Evolutionary conservation across 495 filamentous ascomycete genomes (phyloP).

Genomic region (Neurospora sp.): DNA sequence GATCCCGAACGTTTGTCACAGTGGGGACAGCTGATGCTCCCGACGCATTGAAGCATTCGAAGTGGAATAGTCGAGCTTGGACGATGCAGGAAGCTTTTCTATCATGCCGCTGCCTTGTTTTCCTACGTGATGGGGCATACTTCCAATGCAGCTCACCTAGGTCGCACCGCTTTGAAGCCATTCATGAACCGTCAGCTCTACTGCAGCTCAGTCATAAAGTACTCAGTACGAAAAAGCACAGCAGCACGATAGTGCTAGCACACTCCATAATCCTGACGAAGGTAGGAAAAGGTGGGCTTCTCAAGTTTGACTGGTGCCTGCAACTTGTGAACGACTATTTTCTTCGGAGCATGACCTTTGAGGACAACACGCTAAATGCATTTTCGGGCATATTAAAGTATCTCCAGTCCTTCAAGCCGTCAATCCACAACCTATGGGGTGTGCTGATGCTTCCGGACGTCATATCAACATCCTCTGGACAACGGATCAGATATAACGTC

Average conservation of each 20-base stretch:
- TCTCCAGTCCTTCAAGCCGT: not conserved
- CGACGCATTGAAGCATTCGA: not conserved
- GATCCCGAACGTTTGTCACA: not conserved
- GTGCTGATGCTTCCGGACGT: not conserved
- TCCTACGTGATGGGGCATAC: constrained; percentile 20
- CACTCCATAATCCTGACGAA: not conserved
- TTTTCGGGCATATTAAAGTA: not conserved
- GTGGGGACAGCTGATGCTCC: not conserved
- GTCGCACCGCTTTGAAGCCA: not conserved
- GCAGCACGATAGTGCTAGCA: no score
- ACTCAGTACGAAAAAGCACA: no score
- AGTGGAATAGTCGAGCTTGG: not conserved
- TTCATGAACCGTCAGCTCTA: not conserved
- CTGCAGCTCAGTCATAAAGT: not conserved
- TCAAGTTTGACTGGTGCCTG: not conserved
- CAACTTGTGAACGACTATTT: not conserved
- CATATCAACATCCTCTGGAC: not conserved
- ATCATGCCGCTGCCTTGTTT: not conserved
- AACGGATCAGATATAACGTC: not conserved
- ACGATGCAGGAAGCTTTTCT: not conserved
- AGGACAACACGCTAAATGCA: not conserved
- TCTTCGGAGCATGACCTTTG: not conserved
- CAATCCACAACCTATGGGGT: not conserved
- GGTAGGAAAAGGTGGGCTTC: not conserved
- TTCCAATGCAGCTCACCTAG: constrained; percentile 20